These are phyloP conservation scores for Trichoderma guizhouense DNA, from an alignment of 2,329 filamentous ascomycete genomes.

Conservation along the genomic window DNA sequence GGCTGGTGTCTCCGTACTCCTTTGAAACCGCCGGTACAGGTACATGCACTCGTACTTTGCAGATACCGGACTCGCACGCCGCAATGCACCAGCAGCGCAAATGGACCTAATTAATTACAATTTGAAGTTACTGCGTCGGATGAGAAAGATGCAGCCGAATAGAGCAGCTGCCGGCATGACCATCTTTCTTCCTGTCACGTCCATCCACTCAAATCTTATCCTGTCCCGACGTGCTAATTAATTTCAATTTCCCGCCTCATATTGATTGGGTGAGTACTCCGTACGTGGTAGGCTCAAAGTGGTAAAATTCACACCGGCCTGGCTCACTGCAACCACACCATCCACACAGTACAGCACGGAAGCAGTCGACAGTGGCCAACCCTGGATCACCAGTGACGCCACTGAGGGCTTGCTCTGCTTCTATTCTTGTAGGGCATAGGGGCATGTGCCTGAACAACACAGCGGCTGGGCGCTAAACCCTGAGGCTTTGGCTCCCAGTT, in stretches of 20 bases:
- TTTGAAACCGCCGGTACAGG: not conserved
- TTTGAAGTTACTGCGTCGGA: not conserved
- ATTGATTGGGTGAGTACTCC: not conserved
- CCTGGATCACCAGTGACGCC: not conserved
- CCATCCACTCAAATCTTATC: not conserved
- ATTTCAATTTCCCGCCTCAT: not conserved
- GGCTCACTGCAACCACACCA: conserved; percentile 7
- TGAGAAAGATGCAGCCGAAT: not conserved
- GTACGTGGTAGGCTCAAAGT: not conserved
- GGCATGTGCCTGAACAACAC: not conserved
- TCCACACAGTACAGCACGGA: conserved; percentile 1
- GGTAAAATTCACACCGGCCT: not conserved
- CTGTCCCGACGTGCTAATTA: not conserved
- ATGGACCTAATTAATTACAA: not conserved
- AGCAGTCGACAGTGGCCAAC: not conserved
- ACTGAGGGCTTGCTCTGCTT: not conserved
- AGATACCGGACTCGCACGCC: not conserved
- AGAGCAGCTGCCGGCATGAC: not conserved
- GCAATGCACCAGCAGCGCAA: not conserved
- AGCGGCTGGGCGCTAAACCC: not conserved
- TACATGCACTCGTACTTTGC: not conserved
- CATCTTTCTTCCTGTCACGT: not conserved
- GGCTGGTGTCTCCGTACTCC: not conserved
- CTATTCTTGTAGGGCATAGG: not conserved
- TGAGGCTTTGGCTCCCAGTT: not conserved